Evolutionary conservation across 306 rosid genomes (phyloP).

Genomic region (Castanea mollissima): DNA sequence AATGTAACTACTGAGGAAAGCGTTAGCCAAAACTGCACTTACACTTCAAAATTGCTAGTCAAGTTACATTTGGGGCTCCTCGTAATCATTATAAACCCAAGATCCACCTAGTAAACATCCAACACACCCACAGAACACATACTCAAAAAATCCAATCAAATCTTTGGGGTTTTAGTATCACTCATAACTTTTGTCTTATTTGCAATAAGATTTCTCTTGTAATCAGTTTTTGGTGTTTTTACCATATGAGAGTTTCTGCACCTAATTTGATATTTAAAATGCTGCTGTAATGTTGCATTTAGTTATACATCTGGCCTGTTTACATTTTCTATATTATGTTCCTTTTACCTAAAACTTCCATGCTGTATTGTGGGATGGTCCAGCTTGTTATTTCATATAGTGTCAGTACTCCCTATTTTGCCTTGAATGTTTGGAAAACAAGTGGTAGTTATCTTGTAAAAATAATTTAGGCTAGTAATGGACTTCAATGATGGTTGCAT

Average conservation of each 20-base stretch:
- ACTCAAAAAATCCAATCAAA: no score
- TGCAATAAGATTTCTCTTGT: no score
- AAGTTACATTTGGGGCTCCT: no score
- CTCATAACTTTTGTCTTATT: no score
- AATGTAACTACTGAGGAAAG: no score
- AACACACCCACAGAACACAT: no score
- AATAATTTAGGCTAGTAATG: neutral
- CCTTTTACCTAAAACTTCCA: neutral
- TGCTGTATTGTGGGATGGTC: neutral
- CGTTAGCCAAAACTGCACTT: no score
- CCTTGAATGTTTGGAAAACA: neutral
- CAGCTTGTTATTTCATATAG: neutral
- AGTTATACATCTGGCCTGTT: neutral
- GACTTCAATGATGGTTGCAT: neutral
- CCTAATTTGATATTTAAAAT: neutral
- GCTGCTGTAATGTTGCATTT: neutral
- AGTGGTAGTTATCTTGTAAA: neutral
- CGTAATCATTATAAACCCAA: no score
- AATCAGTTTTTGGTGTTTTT: no score
- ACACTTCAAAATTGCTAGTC: no score
- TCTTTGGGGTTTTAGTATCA: no score
- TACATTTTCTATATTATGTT: neutral
- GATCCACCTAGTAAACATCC: no score
- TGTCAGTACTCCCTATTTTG: neutral
- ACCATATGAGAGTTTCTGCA: neutral